Evolutionary conservation across 805 yeast genomes (phyloP), one percentile per base, ranked within the genome.

Genomic region (Saccharomycopsis olivae): DNA sequence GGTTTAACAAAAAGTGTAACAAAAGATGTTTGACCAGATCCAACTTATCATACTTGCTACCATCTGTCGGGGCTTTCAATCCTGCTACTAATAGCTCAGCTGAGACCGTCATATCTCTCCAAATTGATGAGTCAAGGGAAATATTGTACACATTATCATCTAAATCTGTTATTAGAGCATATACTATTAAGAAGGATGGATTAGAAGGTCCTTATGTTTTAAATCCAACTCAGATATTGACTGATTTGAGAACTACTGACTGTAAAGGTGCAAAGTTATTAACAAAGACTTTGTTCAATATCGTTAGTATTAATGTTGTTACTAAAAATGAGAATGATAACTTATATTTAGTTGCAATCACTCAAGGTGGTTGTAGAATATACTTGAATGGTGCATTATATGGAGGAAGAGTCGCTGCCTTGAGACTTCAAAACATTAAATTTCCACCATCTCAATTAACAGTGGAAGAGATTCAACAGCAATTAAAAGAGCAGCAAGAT

Each of bases 1-100:
- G 95, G 84, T 86, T 86, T 55, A 75, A 78, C 47, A 79, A 83
- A 53, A 82, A 78, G 51, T 83, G 94, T 53, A 75, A 75, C 50
- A 87, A 87, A 57, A 75, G 79, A 30, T 86, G 96, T 56, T 68
- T 84, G 40, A 86, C 96, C 33, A 76, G 74, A 59, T 73, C 73
- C 49, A 77, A 66, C 0, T 57, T 78, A 31, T 61, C 79, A 1
- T 65, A 69, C 27, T 61, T 74, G 24, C 58, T 75, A 16, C 78
- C 78, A n/a, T 50, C 56, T 3, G 54, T 55, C 33, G 10, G 53
- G 49, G 29, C 53, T 50, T 37, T 41, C 31, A 29, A 35, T 23
- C 16, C 42, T 20, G 11, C 29, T 27, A 28, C 35, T 17, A 37
- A 21, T 13, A 36, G 25, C 9, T 16, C 41, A 14, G 72, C 75